These are phyloP conservation scores for Biscogniauxia mediterranea DNA, from an alignment of 2,329 filamentous ascomycete species.

Conservation along the genomic window DNA sequence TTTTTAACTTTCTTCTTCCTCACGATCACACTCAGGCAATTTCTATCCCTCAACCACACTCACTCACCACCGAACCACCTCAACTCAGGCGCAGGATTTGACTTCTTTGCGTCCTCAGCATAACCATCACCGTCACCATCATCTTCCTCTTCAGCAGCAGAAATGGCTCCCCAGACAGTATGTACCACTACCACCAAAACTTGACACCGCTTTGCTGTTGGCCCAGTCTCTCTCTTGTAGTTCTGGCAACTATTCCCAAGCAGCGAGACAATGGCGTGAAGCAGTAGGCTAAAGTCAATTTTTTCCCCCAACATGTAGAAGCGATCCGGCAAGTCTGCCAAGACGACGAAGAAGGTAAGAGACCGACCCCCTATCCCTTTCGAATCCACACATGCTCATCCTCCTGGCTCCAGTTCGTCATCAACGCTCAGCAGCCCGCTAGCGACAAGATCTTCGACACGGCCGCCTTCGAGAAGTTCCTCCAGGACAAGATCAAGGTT, in stretches of 20 bases:
- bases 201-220: slow-evolving; percentile 91
- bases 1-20: slow-evolving; percentile 14
- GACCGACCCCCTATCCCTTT: slow-evolving; percentile 2
- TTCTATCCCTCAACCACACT: slow-evolving; percentile 20
- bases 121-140: slow-evolving; percentile 32
- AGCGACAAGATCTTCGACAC: slow-evolving; percentile 99
- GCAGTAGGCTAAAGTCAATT: slow-evolving; percentile 93
- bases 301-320: slow-evolving; percentile 55
- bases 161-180: slow-evolving; percentile 90
- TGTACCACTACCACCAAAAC: slow-evolving; percentile 49
- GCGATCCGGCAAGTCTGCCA: slow-evolving; percentile 65
- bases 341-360: slow-evolving; percentile 81
- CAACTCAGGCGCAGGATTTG: slow-evolving; percentile 41
- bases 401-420: slow-evolving; percentile 71
- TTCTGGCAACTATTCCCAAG: slow-evolving; percentile 24
- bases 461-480: slow-evolving; percentile 98
- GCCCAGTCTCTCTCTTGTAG: slow-evolving; percentile 48
- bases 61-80: slow-evolving; percentile 11
- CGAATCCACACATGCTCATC: slow-evolving; percentile 1
- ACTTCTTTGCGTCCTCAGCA: slow-evolving; percentile 74
- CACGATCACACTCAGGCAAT: slow-evolving; percentile 12
- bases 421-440: slow-evolving; percentile 98
- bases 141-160: slow-evolving; percentile 31
- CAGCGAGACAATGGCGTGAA: slow-evolving; percentile 55
- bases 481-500: slow-evolving; percentile 99